phyloP scores from a whole-genome alignment of 1,139 yeast genomes.

The Diutina catenulata region DNA sequence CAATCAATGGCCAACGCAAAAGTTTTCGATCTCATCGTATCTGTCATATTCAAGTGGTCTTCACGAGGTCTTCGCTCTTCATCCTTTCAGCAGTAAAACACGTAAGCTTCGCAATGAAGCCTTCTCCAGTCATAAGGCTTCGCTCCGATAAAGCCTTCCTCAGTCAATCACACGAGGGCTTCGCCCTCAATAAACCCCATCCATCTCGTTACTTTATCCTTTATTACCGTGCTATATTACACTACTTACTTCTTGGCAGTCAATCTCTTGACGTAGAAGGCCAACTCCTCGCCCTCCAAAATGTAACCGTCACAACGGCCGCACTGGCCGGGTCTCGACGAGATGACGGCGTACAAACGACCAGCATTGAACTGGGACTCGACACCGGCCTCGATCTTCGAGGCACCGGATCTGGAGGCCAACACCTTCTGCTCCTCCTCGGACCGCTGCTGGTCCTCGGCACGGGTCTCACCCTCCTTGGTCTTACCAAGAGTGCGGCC shows the following conservation, averaged over 20 bases:
- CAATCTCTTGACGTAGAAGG: constrained; percentile 99
- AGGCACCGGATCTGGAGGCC: constrained; percentile 78
- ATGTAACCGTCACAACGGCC: constrained; percentile 99
- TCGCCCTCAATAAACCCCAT: too few relatives aligned
- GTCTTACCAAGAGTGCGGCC: constrained; percentile 90
- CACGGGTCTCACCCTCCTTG: constrained; percentile 34
- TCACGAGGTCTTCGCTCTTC: too few relatives aligned
- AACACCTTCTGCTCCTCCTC: constrained; percentile 83
- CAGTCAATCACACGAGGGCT: too few relatives aligned
- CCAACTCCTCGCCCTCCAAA: constrained; percentile 99
- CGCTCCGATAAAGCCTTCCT: too few relatives aligned
- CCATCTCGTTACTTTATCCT: too few relatives aligned
- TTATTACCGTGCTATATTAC: constrained; percentile 5
- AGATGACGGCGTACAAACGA: constrained; percentile 96
- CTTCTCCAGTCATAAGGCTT: too few relatives aligned
- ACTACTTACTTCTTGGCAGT: constrained; percentile 87
- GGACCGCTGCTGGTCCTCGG: constrained; percentile 51
- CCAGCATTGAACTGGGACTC: constrained; percentile 97
- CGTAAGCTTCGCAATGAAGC: too few relatives aligned
- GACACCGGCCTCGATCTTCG: constrained; percentile 83
- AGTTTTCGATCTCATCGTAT: too few relatives aligned
- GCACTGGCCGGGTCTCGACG: constrained; percentile 99
- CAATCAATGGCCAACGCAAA: too few relatives aligned
- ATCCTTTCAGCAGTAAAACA: too few relatives aligned
- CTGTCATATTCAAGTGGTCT: too few relatives aligned